Conservation (phyloP, 2,329 filamentous ascomycete species). For the Aureobasidium musti region DNA sequence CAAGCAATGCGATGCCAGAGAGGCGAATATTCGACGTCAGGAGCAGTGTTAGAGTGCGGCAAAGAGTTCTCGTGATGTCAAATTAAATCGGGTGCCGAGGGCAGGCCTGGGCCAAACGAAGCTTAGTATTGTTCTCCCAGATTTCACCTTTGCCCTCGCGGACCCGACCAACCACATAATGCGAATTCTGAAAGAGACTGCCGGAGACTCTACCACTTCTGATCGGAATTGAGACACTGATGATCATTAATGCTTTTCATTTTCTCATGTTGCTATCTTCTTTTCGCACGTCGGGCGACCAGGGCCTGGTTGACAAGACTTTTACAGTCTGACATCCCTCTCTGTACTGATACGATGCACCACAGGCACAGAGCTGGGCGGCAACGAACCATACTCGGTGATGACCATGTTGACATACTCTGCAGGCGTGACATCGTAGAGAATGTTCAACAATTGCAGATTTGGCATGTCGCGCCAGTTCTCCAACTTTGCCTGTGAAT, state of each 20-base stretch:
- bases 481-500: slow-evolving; percentile 43
- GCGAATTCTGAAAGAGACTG: too few relatives aligned
- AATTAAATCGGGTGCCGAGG: neutral
- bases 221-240: neutral
- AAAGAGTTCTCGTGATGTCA: neutral
- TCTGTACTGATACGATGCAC: slow-evolving; percentile 62
- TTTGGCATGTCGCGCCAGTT: slow-evolving; percentile 61
- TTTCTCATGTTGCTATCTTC: slow-evolving; percentile 15
- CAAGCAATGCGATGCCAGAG: too few relatives aligned
- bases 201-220: neutral
- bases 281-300: neutral
- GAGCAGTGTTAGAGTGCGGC: neutral
- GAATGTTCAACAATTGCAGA: slow-evolving; percentile 68
- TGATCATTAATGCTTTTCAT: slow-evolving; percentile 22
- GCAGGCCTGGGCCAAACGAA: neutral
- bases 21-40: too few relatives aligned
- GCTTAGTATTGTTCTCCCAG: slow-evolving; percentile 26
- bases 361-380: slow-evolving; percentile 80
- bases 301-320: neutral
- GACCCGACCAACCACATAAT: neutral
- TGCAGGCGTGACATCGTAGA: slow-evolving; percentile 90
- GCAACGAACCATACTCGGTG: slow-evolving; percentile 85
- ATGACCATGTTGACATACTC: slow-evolving; percentile 86
- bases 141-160: neutral
- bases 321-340: slow-evolving; percentile 31